These are phyloP conservation scores for Nothopassalora personata DNA, from an alignment of 2,329 filamentous ascomycete genomes.

Conservation along the genomic window DNA sequence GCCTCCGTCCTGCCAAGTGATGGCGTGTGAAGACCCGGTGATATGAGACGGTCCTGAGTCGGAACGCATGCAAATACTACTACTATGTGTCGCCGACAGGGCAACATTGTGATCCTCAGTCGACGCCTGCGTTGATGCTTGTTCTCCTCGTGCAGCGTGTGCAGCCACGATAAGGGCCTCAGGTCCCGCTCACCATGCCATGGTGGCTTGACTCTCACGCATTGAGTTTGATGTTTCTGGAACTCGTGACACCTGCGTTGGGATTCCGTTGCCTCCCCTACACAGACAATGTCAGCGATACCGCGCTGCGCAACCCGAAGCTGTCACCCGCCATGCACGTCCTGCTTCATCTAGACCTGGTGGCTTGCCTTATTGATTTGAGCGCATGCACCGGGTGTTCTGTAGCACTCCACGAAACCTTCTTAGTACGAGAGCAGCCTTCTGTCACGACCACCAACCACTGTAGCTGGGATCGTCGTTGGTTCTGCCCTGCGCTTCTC, in stretches of 20 bases:
- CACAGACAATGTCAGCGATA: neutral
- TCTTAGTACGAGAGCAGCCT: neutral
- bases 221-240: neutral
- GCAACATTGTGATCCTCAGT: constrained; percentile 6
- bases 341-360: neutral
- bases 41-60: neutral
- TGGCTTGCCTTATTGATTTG: neutral
- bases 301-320: neutral
- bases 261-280: neutral
- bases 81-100: neutral
- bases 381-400: neutral
- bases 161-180: neutral
- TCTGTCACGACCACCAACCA: neutral
- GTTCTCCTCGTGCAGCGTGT: neutral
- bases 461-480: neutral
- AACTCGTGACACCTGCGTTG: neutral
- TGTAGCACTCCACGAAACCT: neutral
- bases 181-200: neutral
- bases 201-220: neutral
- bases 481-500: neutral
- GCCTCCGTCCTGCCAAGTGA: neutral
- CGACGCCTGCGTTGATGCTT: neutral
- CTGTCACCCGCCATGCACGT: neutral
- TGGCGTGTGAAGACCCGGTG: neutral
- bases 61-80: neutral